A percentile compares a stretch with the other conserved stretches of the same genome.
Conservation (phyloP, 208 protist genomes). For the Leptomonas seymouri region DNA sequence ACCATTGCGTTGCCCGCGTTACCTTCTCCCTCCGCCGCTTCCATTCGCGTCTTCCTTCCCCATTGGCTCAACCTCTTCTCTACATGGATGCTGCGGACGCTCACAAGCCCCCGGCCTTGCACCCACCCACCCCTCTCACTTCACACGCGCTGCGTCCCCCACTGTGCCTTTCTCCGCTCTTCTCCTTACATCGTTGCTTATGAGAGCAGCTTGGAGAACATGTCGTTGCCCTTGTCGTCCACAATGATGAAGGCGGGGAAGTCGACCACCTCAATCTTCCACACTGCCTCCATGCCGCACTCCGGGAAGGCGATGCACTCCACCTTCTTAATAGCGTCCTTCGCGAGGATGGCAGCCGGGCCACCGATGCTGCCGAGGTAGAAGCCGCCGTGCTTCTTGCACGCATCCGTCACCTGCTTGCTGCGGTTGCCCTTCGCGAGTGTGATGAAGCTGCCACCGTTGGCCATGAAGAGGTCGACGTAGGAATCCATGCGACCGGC, state of each 20-base stretch:
- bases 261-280: conserved; percentile 96
- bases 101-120: neutral
- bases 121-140: too few species aligned
- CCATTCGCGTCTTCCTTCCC: neutral
- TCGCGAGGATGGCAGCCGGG: conserved; percentile 94
- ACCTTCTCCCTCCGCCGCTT: too few species aligned
- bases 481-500: conserved; percentile 97
- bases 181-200: conserved; percentile 7
- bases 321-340: conserved; percentile 93
- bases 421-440: conserved; percentile 98
- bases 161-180: neutral
- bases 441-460: conserved; percentile 92
- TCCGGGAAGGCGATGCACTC: conserved; percentile 93
- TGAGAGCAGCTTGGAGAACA: conserved; percentile 88
- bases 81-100: neutral
- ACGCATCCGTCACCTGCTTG: conserved; percentile 90
- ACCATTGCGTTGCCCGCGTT: too few species aligned
- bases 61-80: neutral
- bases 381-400: conserved; percentile 96
- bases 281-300: conserved; percentile 93
- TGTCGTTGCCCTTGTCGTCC: conserved; percentile 98
- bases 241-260: conserved; percentile 98
- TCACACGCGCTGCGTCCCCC: neutral
- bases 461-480: conserved; percentile 93
- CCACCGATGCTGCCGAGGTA: conserved; percentile 98